Conservation (phyloP, 2,329 filamentous ascomycete species). For the Arthrocladium fulminans region DNA sequence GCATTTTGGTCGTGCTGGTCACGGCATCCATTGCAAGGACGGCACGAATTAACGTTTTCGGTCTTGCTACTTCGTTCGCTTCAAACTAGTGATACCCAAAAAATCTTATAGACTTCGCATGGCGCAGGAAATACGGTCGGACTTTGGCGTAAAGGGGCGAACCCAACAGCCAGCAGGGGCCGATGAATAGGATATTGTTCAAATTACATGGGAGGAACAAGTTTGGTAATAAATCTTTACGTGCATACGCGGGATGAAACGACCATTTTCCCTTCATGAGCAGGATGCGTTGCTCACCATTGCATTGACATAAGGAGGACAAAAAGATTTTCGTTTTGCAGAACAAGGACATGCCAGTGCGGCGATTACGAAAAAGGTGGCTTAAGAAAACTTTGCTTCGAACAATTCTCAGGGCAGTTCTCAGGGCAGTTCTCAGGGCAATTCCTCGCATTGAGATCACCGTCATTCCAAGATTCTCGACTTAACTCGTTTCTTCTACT, state of each 20-base stretch:
- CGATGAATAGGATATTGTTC: not conserved
- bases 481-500: not conserved
- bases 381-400: not conserved
- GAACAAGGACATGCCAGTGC: not conserved
- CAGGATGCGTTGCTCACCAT: not conserved
- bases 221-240: slow-evolving; percentile 7
- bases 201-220: not conserved
- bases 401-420: too few relatives aligned
- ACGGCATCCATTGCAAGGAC: not conserved
- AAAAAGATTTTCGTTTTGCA: not conserved
- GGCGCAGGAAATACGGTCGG: not conserved
- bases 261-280: too few relatives aligned
- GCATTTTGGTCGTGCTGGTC: slow-evolving; percentile 2
- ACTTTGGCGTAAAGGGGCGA: not conserved
- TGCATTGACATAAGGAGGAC: not conserved
- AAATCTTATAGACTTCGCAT: not conserved
- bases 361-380: not conserved
- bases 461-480: not conserved
- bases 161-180: not conserved
- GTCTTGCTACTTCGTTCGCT: not conserved
- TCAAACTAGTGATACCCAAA: slow-evolving; percentile 8
- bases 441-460: too few relatives aligned
- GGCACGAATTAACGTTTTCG: not conserved
- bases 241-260: slow-evolving; percentile 1
- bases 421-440: too few relatives aligned